phyloP scores from a whole-genome alignment of 768 basidiomycete species.

The Panellus pusillus region DNA sequence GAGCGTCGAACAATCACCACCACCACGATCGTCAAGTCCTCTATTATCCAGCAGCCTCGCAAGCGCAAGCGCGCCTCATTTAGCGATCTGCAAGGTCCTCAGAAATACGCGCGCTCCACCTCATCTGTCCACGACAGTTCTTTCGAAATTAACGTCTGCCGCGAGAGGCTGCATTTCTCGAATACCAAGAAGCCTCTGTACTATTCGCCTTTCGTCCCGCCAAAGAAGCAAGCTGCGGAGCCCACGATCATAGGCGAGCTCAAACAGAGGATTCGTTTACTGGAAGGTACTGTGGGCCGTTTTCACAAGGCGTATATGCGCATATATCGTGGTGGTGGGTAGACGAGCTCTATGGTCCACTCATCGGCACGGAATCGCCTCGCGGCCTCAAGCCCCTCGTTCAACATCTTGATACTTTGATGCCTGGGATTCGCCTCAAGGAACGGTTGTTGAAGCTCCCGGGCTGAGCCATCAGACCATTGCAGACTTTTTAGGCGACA shows the following conservation, averaged over 20 bases:
- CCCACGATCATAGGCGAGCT: conserved; percentile 11
- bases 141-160: conserved; percentile 42
- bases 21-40: no score
- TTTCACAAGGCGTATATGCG: conserved; percentile 6
- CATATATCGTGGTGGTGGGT: conserved; percentile 12
- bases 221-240: conserved; percentile 9
- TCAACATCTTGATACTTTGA: conserved; percentile 37
- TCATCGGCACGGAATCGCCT: conserved; percentile 43
- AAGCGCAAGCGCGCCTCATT: conserved; percentile 37
- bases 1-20: background rate
- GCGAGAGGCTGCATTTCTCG: conserved; percentile 34
- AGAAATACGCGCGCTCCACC: conserved; percentile 46
- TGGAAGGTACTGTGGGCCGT: conserved; percentile 32
- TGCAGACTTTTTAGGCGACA: conserved; percentile 37
- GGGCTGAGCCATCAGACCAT: conserved; percentile 42
- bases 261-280: conserved; percentile 25
- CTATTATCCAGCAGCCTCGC: conserved; percentile 15
- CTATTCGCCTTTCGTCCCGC: conserved; percentile 12
- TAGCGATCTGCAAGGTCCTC: conserved; percentile 43
- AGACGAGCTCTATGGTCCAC: conserved; percentile 45
- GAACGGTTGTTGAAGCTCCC: conserved; percentile 37
- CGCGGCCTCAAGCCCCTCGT: conserved; percentile 36
- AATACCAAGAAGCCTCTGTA: conserved; percentile 8
- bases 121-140: conserved; percentile 43
- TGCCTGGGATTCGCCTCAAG: conserved; percentile 51